Base-by-base conservation (phyloP, 257 asterid genomes). In the Marsdenia floribunda region DNA sequence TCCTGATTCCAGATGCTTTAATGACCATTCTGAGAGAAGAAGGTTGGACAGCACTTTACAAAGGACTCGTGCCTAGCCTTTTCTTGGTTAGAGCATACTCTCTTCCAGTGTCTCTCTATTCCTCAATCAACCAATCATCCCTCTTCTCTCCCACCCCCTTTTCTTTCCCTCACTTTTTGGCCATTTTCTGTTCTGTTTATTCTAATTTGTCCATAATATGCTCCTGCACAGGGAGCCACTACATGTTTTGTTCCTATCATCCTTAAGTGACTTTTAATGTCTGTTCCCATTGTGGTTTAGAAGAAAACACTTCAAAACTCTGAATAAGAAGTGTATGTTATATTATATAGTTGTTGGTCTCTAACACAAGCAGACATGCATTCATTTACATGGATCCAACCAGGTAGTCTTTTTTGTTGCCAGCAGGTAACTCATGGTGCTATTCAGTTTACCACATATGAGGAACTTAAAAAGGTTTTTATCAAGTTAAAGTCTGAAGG, bases 351-450 rank as follows among this genome's bases (percentile, higher is more conserved):
- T 26, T 46, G n/a, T 71, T 13, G 15, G 16, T 49, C 22, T 37
- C 70, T 38, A 65, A 38, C 14, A 24, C 13, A 59, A 37, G 46
- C 18, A 66, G 3, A 64, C 26, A 6, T 35, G 22, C 37, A 12
- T 24, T 6, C 18, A 50, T 12, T 61, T 64, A 38, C 16, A 38
- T 9, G 71, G 52, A 66, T 66, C 40, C 40, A 38, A 21, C 6
- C 3, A 52, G 74, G 8, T 83, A 73, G 76, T 59, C 69, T 66
- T 80, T 73, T 84, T 81, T 81, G 79, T 73, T 81, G 49, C 84
- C 87, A 88, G 93, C 98, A 92, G 98, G 93, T 92, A 77, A 84
- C 98, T 0, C 99, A 92, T 83, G 98, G 97, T 55, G 98, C 98
- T 70, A 92, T 94, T 80, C 99, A 94, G 86, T 94, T 94, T 86